Evolutionary conservation across 805 yeast genomes (phyloP).

Genomic region (Lachancea nothofagi): DNA sequence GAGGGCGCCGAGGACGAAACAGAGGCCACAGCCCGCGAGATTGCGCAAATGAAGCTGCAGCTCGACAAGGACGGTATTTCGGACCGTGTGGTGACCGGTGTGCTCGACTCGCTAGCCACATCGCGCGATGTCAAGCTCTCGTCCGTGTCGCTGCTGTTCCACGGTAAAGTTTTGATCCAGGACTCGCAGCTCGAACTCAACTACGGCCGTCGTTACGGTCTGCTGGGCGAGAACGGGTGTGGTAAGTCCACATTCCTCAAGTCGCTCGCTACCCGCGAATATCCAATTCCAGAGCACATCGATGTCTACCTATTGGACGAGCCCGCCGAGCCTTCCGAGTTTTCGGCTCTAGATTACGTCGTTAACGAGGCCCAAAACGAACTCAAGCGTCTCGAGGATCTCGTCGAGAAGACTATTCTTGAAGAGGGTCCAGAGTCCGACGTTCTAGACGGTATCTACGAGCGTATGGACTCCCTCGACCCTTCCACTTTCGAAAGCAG

Average conservation of each 20-base stretch:
- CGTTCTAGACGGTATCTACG: conserved; percentile 80
- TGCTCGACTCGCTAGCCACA: conserved; percentile 77
- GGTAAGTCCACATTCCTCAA: conserved; percentile 95
- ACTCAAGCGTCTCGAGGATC: conserved; percentile 83
- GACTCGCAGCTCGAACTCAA: conserved; percentile 90
- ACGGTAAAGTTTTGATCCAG: conserved; percentile 93
- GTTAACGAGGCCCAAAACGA: conserved; percentile 94
- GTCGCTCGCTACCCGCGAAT: conserved; percentile 93
- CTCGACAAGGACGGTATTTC: conserved; percentile 90
- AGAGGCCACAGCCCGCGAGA: conserved; percentile 61
- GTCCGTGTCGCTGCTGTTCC: conserved; percentile 88
- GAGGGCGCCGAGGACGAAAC: conserved; percentile 42
- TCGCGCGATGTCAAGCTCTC: conserved; percentile 92
- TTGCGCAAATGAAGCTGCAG: conserved; percentile 85
- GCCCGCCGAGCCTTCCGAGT: conserved; percentile 94
- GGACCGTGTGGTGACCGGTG: conserved; percentile 98
- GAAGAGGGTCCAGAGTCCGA: conserved; percentile 93
- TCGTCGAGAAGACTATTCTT: conserved; percentile 83
- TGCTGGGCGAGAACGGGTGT: conserved; percentile 97
- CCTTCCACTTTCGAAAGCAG: conserved; percentile 93
- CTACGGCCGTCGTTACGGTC: conserved; percentile 96
- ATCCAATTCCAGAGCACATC: conserved; percentile 86
- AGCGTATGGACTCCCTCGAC: conserved; percentile 93
- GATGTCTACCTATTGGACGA: conserved; percentile 92
- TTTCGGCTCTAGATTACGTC: conserved; percentile 90